Conservation (phyloP, 1,284 basidiomycete species). For the Inonotus obliquus region DNA sequence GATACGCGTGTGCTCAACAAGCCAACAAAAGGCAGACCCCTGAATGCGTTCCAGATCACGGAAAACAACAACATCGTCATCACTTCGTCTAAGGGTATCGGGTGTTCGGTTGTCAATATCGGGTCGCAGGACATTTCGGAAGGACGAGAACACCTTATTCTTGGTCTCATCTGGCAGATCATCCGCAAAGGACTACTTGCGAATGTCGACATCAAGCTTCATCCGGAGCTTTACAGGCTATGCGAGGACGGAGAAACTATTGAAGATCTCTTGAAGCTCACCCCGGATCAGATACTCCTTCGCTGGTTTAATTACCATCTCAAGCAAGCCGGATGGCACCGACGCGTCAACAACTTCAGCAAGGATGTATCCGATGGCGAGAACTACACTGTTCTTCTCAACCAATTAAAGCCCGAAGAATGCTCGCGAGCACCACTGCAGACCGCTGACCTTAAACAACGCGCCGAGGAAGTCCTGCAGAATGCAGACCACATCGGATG, state of each 20-base stretch:
- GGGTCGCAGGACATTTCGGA: conserved; percentile 91
- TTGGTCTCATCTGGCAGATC: conserved; percentile 99
- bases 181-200: conserved; percentile 90
- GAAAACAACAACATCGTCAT: conserved; percentile 99
- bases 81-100: conserved; percentile 95
- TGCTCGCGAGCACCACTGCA: conserved; percentile 94
- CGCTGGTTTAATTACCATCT: conserved; percentile 99
- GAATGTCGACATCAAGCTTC: conserved; percentile 97
- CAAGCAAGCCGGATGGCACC: conserved; percentile 89
- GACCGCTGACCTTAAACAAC: conserved; percentile 73
- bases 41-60: conserved; percentile 97
- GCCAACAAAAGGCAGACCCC: conserved; percentile 65
- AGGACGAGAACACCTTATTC: conserved; percentile 93
- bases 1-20: conserved; percentile 98
- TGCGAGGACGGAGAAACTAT: conserved; percentile 97
- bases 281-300: conserved; percentile 94
- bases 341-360: conserved; percentile 96
- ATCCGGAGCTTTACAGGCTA: conserved; percentile 93
- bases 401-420: conserved; percentile 91
- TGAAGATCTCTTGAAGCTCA: conserved; percentile 89
- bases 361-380: conserved; percentile 94
- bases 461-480: conserved; percentile 91
- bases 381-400: conserved; percentile 94
- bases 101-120: conserved; percentile 98
- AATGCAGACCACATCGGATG: conserved; percentile 94